Conservation (phyloP, 2,329 filamentous ascomycete species). For the Karstenula rhodostoma region DNA sequence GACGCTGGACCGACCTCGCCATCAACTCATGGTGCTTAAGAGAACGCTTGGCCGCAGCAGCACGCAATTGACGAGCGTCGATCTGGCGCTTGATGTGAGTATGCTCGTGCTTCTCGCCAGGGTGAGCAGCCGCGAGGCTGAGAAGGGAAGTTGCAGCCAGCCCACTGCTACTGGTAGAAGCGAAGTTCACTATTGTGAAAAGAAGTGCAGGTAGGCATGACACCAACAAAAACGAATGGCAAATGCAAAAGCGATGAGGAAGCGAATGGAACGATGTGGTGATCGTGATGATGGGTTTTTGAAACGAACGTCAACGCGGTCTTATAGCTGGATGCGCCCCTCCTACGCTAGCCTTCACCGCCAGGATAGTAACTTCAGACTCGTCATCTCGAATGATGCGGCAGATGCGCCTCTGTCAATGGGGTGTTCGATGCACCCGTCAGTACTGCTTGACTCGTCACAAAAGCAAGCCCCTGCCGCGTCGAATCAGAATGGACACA, state of each 20-base stretch:
- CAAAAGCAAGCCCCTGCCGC: constrained; percentile 3
- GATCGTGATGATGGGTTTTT: constrained; percentile 7
- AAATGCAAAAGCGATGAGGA: background rate
- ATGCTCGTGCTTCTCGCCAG: constrained; percentile 45
- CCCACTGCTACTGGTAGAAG: constrained; percentile 28
- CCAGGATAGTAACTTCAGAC: background rate
- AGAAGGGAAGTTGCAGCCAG: constrained; percentile 29
- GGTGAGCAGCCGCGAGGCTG: constrained; percentile 34
- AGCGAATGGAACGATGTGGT: constrained; percentile 10
- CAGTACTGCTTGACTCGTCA: constrained; percentile 17
- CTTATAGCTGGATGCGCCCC: constrained; percentile 13
- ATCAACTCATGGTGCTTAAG: constrained; percentile 29
- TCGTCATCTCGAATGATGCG: constrained; percentile 24
- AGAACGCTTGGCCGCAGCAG: constrained; percentile 28
- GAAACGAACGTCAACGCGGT: background rate
- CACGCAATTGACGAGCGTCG: constrained; percentile 31
- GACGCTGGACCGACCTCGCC: constrained; percentile 30
- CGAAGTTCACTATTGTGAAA: constrained; percentile 31
- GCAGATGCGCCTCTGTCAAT: constrained; percentile 13
- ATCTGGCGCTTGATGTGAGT: constrained; percentile 42
- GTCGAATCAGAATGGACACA: constrained; percentile 2
- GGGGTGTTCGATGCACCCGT: constrained; percentile 16
- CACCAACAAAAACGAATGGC: background rate
- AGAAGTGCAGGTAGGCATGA: background rate
- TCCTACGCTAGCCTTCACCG: constrained; percentile 10